phyloP scores from a whole-genome alignment of 1,139 yeast species.

The Kodamaea arcana region DNA sequence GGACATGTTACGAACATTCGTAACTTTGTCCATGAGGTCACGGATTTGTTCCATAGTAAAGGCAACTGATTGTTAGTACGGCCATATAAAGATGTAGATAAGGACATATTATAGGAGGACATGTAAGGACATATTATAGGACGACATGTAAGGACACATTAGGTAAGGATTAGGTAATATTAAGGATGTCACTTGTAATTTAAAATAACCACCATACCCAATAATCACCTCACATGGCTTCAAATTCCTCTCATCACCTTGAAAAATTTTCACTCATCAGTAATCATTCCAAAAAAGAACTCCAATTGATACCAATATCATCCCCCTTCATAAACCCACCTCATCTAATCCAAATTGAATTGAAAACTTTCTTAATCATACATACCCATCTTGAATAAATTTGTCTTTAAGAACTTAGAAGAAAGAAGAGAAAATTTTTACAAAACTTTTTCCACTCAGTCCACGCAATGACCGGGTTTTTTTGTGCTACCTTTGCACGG shows the following conservation, averaged over 20 bases:
- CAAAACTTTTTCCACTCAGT: not conserved
- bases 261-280: not conserved
- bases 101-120: no score
- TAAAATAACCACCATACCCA: no score
- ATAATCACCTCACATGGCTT: no score
- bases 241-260: no score
- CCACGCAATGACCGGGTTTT: not conserved
- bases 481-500: not conserved
- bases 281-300: not conserved
- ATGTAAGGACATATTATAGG: no score
- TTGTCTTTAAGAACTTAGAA: not conserved
- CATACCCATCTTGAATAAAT: constrained; percentile 39
- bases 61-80: constrained; percentile 46
- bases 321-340: not conserved
- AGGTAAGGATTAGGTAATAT: no score
- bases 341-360: not conserved
- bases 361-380: no score
- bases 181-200: no score
- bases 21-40: constrained; percentile 98
- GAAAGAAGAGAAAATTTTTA: constrained; percentile 1
- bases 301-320: constrained; percentile 9
- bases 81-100: no score
- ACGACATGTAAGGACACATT: no score
- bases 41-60: constrained; percentile 93
- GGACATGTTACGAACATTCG: constrained; percentile 99